phyloP scores from a whole-genome alignment of 2,329 filamentous ascomycete species.

The Trichophyton simii region DNA sequence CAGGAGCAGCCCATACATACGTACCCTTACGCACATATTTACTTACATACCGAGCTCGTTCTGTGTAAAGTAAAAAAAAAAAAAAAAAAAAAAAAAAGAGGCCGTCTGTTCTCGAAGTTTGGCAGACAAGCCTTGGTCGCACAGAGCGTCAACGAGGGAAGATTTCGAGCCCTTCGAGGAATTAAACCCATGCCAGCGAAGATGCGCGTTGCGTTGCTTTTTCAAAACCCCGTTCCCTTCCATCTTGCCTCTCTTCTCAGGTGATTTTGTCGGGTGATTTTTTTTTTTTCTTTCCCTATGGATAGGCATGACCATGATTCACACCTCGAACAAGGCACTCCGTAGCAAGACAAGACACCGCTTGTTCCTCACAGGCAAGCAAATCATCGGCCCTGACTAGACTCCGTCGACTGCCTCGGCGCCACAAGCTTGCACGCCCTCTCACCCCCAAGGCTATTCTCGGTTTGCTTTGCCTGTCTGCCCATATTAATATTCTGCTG shows the following conservation, averaged over 20 bases:
- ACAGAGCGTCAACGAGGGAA: conserved; percentile 1
- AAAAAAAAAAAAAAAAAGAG: not conserved
- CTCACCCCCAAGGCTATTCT: not conserved
- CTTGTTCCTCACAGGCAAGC: not conserved
- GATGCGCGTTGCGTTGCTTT: not conserved
- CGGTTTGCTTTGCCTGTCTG: not conserved
- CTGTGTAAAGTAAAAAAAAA: not conserved
- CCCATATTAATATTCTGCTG: too few species aligned
- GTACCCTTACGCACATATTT: too few species aligned
- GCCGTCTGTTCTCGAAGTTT: conserved; percentile 4
- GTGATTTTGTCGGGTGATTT: too few species aligned
- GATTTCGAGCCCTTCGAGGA: not conserved
- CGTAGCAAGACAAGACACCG: not conserved
- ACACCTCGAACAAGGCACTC: not conserved
- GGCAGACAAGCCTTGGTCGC: not conserved
- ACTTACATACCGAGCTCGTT: too few species aligned
- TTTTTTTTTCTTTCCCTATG: too few species aligned
- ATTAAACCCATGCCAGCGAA: conserved; percentile 1
- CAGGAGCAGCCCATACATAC: not conserved
- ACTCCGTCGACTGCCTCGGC: not conserved
- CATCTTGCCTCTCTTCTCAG: not conserved
- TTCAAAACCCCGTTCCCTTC: not conserved
- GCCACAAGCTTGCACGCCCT: not conserved
- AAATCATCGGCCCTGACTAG: not conserved
- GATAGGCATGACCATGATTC: too few species aligned